phyloP scores from a whole-genome alignment of 1,139 yeast genomes.

The Torulaspora globosa region DNA sequence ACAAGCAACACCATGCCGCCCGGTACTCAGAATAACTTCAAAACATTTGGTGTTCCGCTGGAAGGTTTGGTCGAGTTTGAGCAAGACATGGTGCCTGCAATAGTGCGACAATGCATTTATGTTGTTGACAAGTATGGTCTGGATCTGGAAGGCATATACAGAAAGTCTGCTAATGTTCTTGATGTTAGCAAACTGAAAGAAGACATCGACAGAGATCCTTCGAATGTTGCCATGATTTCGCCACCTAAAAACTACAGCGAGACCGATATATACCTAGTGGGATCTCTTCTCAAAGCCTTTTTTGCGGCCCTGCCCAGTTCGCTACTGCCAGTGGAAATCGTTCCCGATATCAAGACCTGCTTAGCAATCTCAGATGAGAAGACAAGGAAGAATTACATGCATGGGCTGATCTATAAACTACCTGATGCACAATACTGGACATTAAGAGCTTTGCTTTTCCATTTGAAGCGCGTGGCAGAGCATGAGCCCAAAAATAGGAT shows the following conservation, averaged over 20 bases:
- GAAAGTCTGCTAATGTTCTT: slow-evolving; percentile 74
- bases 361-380: slow-evolving; percentile 61
- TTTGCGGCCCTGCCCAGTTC: slow-evolving; percentile 71
- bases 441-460: slow-evolving; percentile 76
- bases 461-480: slow-evolving; percentile 68
- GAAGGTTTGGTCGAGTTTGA: slow-evolving; percentile 74
- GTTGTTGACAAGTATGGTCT: slow-evolving; percentile 81
- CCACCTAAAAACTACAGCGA: slow-evolving; percentile 52
- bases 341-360: slow-evolving; percentile 63
- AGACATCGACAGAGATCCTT: slow-evolving; percentile 73
- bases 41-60: slow-evolving; percentile 77
- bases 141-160: slow-evolving; percentile 82
- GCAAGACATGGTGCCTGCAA: slow-evolving; percentile 87
- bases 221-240: slow-evolving; percentile 55
- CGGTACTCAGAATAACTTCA: slow-evolving; percentile 43
- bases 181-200: slow-evolving; percentile 70
- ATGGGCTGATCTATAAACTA: slow-evolving; percentile 78
- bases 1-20: slow-evolving; percentile 38
- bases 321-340: slow-evolving; percentile 54
- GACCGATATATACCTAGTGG: slow-evolving; percentile 68
- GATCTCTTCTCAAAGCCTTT: slow-evolving; percentile 65
- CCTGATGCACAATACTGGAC: slow-evolving; percentile 97
- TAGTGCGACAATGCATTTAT: slow-evolving; percentile 83
- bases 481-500: slow-evolving; percentile 67
- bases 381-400: slow-evolving; percentile 67